Base-by-base conservation (phyloP, 306 rosid species). In the Morella rubra region DNA sequence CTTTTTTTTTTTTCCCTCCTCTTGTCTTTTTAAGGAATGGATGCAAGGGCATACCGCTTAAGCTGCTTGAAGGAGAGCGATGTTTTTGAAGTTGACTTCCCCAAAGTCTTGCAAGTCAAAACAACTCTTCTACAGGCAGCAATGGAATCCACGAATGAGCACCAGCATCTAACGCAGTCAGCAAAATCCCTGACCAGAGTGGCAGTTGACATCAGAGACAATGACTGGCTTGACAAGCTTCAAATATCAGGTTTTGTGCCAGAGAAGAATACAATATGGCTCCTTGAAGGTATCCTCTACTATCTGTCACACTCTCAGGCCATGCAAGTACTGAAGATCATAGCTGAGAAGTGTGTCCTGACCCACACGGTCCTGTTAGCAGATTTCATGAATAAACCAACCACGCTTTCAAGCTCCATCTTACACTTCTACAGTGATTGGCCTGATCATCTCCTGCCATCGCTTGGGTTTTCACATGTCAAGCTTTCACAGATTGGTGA, bases 401-500 rank as follows among this genome's bases (percentile, higher is more conserved):
- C 91, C 46, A 89, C 92, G 14, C 87, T 92, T 68, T 88, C 96
- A 59, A 78, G 78, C 64, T 92, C 98, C 47, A 75, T 83, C 50
- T 95, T 88, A 84, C 93, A 90, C 78, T 92, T 95, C 88, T 95
- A 95, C 82, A 86, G 99, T 79, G 99, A 95, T 80, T 95, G 99
- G 97, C 99, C 98, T 4, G 99, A 92, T 58, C 93, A 90, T 73
- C 97, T 95, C 79, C 84, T 95, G 49, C 99, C 99, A 77, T 89
- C 97, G 53, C 87, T 95, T 47, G 99, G 97, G 37, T 95, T 92
- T 83, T 69, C 88, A 41, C 80, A 78, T 45, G 97, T 93, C 32
- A 87, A 80, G 73, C 97, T 95, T 74, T 92, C 99, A 47, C 99
- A 95, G 77, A 95, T 92, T 85, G 98, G 97, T 22, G 98, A 95